These are phyloP conservation scores for Solioccasus polychromus DNA, from an alignment of 768 basidiomycete genomes.

Conservation along the genomic window DNA sequence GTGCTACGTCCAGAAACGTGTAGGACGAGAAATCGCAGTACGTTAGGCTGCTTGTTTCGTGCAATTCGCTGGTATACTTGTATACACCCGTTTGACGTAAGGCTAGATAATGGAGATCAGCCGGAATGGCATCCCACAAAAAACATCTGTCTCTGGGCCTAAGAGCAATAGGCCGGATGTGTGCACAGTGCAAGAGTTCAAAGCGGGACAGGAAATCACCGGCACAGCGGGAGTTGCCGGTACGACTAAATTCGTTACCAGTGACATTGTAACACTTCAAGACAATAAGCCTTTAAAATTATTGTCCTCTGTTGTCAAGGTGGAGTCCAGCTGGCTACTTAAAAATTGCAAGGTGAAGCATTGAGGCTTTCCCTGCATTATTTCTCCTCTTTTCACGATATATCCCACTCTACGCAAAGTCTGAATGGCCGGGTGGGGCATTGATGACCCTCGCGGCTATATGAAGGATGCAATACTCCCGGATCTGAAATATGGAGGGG, in stretches of 20 bases:
- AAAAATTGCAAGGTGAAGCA: slow-evolving; percentile 11
- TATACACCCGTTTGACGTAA: slow-evolving; percentile 89
- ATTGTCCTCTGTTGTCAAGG: slow-evolving; percentile 22
- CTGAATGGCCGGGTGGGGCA: slow-evolving; percentile 27
- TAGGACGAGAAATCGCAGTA: slow-evolving; percentile 95
- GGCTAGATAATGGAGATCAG: slow-evolving; percentile 27
- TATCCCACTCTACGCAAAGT: neutral
- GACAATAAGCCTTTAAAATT: slow-evolving; percentile 22
- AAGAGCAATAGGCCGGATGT: slow-evolving; percentile 1
- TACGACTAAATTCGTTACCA: slow-evolving; percentile 12
- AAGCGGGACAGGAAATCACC: slow-evolving; percentile 20
- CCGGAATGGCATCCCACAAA: slow-evolving; percentile 9
- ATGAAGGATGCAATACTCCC: slow-evolving; percentile 34
- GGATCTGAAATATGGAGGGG: slow-evolving; percentile 27
- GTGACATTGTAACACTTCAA: neutral
- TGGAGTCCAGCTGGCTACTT: slow-evolving; percentile 1
- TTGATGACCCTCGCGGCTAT: slow-evolving; percentile 34
- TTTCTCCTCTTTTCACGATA: neutral
- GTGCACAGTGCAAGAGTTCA: neutral
- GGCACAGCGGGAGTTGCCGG: slow-evolving; percentile 25
- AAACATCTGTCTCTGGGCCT: too few relatives aligned
- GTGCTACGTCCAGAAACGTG: slow-evolving; percentile 62
- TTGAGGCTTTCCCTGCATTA: neutral
- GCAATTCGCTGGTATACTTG: slow-evolving; percentile 95
- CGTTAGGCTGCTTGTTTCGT: slow-evolving; percentile 99